Evolutionary conservation across 106 monocot species (phyloP), one percentile per base, ranked within the genome.

Genomic region (Apostasia ramifera): DNA sequence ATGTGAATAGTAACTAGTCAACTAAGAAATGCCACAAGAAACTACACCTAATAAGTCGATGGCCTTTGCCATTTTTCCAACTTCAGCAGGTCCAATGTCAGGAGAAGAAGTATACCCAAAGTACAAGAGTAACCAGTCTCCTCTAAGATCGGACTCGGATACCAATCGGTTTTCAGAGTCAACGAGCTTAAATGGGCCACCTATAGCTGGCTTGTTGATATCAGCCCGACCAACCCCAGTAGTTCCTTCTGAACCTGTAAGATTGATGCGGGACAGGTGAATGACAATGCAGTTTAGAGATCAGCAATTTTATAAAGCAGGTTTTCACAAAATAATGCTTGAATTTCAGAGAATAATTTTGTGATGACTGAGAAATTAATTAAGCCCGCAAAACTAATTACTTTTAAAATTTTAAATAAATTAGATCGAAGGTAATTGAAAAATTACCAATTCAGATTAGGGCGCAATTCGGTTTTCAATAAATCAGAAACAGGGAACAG

Each of bases 31-130:
- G 11, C 26, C 1, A 77, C 46, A 77, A 77, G 75, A 81, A 65
- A 68, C 64, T 66, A 47, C 71, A 98, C 97, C 97, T 90, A 98
- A 67, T 71, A 90, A 73, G 44, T 81, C 55, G 44, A 79, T 81
- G 61, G 76, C 87, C 58, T 87, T 75, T 12, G 85, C 78, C 87
- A 97, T 83, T 71, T 97, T 97, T 66, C 81, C 78, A 71, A 89
- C 79, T 86, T 92, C 84, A 46, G 70, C 71, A 47, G 92, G 97
- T 10, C 89, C 92, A 62, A 92, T 76, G 81, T 97, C 97, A 71
- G 97, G 97, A 53, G 89, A 92, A 63, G 92, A 92, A 69, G 89
- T 97, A 71, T 97, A 97, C n/a, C 97, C 92, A 78, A 92, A 98
- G 77, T 85, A 98, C 80, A 98, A 81, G 7, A 98, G 71, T 55